Conservation (phyloP, 768 basidiomycete genomes). For the Lentinula sp. region DNA sequence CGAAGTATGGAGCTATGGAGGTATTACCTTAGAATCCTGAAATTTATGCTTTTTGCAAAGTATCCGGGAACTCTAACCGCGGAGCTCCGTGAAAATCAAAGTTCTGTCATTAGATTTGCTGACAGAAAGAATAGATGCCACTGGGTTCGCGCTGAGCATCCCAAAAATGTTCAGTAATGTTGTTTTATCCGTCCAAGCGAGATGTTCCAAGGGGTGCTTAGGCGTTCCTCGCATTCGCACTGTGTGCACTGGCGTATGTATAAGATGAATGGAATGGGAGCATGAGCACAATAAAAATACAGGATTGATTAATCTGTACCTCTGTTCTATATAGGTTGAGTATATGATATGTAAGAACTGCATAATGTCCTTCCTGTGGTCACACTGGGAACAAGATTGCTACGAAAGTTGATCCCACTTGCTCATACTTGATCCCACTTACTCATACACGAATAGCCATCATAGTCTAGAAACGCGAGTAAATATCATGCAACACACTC, state of each 20-base stretch:
- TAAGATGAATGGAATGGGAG: no score
- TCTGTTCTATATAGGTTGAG: background rate
- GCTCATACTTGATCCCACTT: conserved; percentile 47
- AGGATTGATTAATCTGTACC: background rate
- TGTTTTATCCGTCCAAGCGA: no score
- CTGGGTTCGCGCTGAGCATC: background rate
- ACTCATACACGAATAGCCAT: conserved; percentile 51
- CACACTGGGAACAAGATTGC: no score
- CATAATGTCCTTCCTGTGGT: background rate
- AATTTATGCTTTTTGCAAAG: background rate
- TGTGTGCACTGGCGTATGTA: background rate
- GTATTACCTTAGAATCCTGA: background rate
- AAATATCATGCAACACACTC: background rate
- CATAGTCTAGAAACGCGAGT: conserved; percentile 35
- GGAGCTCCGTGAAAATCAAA: background rate
- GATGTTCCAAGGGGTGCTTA: background rate
- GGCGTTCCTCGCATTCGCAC: background rate
- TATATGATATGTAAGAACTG: background rate
- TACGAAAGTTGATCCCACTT: background rate
- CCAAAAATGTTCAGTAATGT: no score
- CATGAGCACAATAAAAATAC: background rate
- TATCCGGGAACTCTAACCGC: background rate
- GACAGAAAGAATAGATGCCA: background rate
- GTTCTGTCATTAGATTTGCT: background rate
- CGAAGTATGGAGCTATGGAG: background rate